These are phyloP conservation scores for Penicillium chermesinum DNA, from an alignment of 495 filamentous ascomycete species.

Conservation along the genomic window DNA sequence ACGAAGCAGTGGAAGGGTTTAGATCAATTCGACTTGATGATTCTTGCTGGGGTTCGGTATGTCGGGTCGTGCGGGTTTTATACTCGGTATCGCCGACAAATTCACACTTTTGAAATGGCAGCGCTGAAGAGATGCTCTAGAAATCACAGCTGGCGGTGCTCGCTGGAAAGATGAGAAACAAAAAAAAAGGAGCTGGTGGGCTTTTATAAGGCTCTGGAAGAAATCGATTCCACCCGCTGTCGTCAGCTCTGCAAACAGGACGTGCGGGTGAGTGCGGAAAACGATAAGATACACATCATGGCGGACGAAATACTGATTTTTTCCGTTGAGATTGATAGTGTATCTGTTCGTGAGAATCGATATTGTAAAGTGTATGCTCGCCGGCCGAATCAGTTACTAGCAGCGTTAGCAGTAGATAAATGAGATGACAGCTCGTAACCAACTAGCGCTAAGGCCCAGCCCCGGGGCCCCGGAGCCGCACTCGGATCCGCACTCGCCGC, in stretches of 20 bases:
- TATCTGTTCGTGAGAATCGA: background rate
- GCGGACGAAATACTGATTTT: background rate
- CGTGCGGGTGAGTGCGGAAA: conserved; percentile 14
- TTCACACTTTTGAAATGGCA: background rate
- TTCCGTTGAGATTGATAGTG: background rate
- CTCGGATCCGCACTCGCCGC: too few relatives aligned
- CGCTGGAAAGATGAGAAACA: background rate
- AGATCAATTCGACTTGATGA: too few relatives aligned
- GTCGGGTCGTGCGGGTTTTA: background rate
- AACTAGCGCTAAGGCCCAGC: too few relatives aligned
- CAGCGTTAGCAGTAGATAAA: too few relatives aligned
- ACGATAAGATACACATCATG: conserved; percentile 10
- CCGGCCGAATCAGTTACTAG: too few relatives aligned
- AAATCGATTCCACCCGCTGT: too few relatives aligned
- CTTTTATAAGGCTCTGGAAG: conserved; percentile 3
- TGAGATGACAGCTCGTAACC: conserved; percentile 50
- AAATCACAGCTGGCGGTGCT: background rate
- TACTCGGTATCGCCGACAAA: background rate
- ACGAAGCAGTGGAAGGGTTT: too few relatives aligned
- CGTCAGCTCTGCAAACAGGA: conserved; percentile 3
- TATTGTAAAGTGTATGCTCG: too few relatives aligned
- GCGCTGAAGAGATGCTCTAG: background rate
- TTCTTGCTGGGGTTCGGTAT: too few relatives aligned
- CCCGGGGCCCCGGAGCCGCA: too few relatives aligned
- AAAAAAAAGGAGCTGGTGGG: background rate